phyloP scores from a whole-genome alignment of 2,329 filamentous ascomycete genomes.

The Chaetomium globosum region DNA sequence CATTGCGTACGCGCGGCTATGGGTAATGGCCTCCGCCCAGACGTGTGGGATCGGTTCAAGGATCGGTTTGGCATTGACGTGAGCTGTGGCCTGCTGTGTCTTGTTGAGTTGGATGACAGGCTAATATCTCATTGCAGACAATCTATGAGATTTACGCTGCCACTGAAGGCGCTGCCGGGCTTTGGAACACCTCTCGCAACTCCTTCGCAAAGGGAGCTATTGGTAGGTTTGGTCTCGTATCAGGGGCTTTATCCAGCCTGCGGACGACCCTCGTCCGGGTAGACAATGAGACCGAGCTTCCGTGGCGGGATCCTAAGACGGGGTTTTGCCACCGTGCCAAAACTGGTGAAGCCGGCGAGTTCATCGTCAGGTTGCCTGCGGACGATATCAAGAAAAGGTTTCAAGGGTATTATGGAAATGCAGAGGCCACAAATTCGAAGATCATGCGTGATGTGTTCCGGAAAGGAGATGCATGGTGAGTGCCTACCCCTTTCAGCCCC shows the following conservation, averaged over 20 bases:
- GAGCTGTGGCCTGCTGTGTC: constrained; percentile 4
- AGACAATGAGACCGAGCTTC: constrained; percentile 69
- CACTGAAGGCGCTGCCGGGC: constrained; percentile 69
- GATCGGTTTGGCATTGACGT: constrained; percentile 73
- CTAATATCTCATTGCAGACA: constrained; percentile 39
- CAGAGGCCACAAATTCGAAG: constrained; percentile 70
- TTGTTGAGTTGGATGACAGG: background rate
- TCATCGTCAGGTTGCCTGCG: constrained; percentile 69
- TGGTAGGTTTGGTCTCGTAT: constrained; percentile 69
- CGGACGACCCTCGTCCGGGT: constrained; percentile 65
- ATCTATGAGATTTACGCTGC: constrained; percentile 81
- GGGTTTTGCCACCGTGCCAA: constrained; percentile 66
- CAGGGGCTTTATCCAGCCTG: constrained; percentile 54
- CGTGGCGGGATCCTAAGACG: constrained; percentile 67
- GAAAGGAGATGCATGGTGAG: constrained; percentile 70
- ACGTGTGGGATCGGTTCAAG: constrained; percentile 83
- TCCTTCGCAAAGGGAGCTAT: constrained; percentile 73
- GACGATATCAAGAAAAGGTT: constrained; percentile 65
- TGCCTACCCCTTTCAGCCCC: background rate
- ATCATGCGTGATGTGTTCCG: constrained; percentile 72
- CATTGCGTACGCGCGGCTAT: constrained; percentile 73
- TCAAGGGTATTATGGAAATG: constrained; percentile 80
- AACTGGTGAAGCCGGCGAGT: constrained; percentile 69
- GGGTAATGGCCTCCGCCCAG: constrained; percentile 81
- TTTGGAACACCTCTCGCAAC: constrained; percentile 74